A percentile compares a stretch with the other conserved stretches of the same genome.
Conservation (phyloP, 768 basidiomycete species). For the Pholiota conissans region DNA sequence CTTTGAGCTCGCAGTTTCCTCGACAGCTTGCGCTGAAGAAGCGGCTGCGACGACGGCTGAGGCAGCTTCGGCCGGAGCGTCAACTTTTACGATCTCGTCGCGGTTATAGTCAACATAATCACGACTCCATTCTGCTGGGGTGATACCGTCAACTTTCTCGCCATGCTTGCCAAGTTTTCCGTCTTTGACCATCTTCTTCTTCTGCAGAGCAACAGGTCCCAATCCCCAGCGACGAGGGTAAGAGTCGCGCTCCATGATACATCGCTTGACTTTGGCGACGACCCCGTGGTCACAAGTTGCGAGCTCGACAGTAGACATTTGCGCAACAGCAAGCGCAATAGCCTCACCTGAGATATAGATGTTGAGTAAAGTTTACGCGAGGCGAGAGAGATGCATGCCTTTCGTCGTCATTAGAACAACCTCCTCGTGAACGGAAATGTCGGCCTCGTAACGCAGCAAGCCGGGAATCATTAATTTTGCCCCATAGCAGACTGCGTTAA, state of each 20-base stretch:
- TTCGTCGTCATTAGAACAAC: conserved; percentile 99
- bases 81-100: conserved; percentile 35
- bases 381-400: conserved; percentile 43
- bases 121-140: conserved; percentile 87
- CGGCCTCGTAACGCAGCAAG: conserved; percentile 92
- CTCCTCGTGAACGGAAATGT: conserved; percentile 93
- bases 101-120: conserved; percentile 94
- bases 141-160: conserved; percentile 82
- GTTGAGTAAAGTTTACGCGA: neutral
- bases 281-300: conserved; percentile 98
- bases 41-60: conserved; percentile 35
- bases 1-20: conserved; percentile 23
- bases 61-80: conserved; percentile 28
- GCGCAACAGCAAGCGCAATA: conserved; percentile 91
- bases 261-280: conserved; percentile 98
- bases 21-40: conserved; percentile 24
- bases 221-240: conserved; percentile 99
- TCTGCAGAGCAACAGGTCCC: conserved; percentile 94
- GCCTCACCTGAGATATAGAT: conserved; percentile 65
- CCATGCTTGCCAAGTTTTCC: conserved; percentile 96
- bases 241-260: conserved; percentile 99
- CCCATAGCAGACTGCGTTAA: conserved; percentile 99
- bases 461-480: conserved; percentile 99
- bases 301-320: conserved; percentile 98
- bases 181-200: conserved; percentile 99